Evolutionary conservation across 1,284 basidiomycete species (phyloP).

Genomic region (Trichosporon sp.): DNA sequence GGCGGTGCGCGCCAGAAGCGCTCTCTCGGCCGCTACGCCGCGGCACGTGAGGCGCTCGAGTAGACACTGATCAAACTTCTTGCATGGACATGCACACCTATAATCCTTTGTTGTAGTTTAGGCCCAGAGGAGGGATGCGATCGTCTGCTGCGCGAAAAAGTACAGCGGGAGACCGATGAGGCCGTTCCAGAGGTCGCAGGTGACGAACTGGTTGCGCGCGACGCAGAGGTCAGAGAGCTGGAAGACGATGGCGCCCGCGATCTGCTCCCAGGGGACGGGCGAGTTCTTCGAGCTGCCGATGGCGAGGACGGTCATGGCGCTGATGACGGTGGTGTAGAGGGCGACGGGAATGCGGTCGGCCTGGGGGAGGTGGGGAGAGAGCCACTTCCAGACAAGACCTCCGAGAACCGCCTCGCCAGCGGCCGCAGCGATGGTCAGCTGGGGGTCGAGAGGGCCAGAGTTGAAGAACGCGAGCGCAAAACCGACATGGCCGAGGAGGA

Average conservation of each 20-base stretch:
- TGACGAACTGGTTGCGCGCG: slow-evolving; percentile 32
- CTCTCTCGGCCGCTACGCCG: neutral
- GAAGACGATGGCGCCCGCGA: slow-evolving; percentile 30
- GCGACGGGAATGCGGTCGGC: slow-evolving; percentile 27
- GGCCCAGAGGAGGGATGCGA: slow-evolving; percentile 30
- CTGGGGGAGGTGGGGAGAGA: slow-evolving; percentile 22
- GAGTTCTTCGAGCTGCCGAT: slow-evolving; percentile 24
- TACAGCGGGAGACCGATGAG: slow-evolving; percentile 31
- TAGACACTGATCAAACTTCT: neutral
- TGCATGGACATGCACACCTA: slow-evolving; percentile 8
- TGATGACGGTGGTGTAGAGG: slow-evolving; percentile 26
- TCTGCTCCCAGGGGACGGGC: slow-evolving; percentile 22
- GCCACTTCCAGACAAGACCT: slow-evolving; percentile 28
- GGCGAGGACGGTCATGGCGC: slow-evolving; percentile 23
- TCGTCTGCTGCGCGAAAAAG: slow-evolving; percentile 25
- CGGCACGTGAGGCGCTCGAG: neutral
- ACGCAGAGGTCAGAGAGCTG: slow-evolving; percentile 31
- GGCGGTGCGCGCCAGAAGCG: neutral
- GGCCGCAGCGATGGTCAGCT: neutral
- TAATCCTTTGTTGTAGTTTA: slow-evolving; percentile 4
- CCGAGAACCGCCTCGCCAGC: neutral
- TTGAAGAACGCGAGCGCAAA: slow-evolving; percentile 26
- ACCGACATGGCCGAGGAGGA: slow-evolving; percentile 32
- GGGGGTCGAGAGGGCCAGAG: slow-evolving; percentile 14
- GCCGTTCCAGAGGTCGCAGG: slow-evolving; percentile 14